Base-by-base conservation (phyloP, 768 basidiomycete genomes). In the Boletus sensibilis region DNA sequence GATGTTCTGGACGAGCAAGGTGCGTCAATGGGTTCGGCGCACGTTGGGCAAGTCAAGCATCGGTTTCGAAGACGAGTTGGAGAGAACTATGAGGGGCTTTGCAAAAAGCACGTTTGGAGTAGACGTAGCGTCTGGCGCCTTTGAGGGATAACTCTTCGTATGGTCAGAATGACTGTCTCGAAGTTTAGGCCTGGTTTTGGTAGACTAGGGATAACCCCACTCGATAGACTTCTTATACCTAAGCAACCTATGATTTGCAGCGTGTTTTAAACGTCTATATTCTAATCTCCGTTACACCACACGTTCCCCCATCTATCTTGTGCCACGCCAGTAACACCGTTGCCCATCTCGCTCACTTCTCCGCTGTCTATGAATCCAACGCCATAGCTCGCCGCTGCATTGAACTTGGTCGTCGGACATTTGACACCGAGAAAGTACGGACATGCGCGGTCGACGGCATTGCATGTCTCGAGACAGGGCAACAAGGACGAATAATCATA, bases 41-140 rank as follows among this genome's bases (percentile, higher is more conserved):
- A 59, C 63, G 31, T 61, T 84, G 39, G 81, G 41, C 70, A 80
- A 59, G 73, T 40, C 69, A 1, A 63, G 72, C 23, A 66, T 74
- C 27, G 85, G 82, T 20, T 92, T 94, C 64, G 93, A 96, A 70
- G 90, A 92, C 58, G 84, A 90, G 68, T 68, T 96, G 51, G 91
- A 96, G 78, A 76, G 77, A 60, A 81, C 83, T 29, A 84, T 93
- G 78, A 75, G 84, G 43, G 82, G 78, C 11, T 82, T 93, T 71
- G 91, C 92, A n/a, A 87, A 83, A 67, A 83, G 81, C 45, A 87
- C 84, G 57, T 79, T 94, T 53, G 93, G 93, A 3, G 78, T 94
- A 41, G 90, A 94, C 49, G 79, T 92, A 16, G 78, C 76, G 2
- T 75, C 80, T 10, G 75, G 70, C 23, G 81, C 76, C 4, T 92